Conservation (phyloP, 1,284 basidiomycete species). For the Cutaneotrichosporon sp. region DNA sequence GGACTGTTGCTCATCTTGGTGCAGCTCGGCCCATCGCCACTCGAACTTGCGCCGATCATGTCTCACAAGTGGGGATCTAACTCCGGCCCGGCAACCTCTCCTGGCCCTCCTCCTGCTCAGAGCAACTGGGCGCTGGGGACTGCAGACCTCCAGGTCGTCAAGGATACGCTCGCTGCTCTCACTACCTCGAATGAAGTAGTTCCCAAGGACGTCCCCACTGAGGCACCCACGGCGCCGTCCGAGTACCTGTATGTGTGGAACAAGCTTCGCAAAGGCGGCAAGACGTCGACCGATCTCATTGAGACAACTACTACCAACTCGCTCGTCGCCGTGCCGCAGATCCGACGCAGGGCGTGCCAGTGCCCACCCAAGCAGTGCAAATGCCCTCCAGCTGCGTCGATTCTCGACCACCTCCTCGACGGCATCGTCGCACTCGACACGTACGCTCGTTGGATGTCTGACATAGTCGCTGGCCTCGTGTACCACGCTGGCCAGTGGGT, state of each 20-base stretch:
- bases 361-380: conserved; percentile 5
- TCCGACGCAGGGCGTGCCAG: neutral
- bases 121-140: neutral
- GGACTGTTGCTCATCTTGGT: conserved; percentile 7
- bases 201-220: neutral
- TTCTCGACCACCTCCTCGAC: neutral
- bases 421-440: conserved; percentile 4
- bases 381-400: neutral
- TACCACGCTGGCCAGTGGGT: neutral
- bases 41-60: conserved; percentile 1
- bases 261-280: neutral
- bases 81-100: neutral
- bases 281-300: neutral
- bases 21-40: conserved; percentile 6
- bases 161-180: conserved; percentile 12
- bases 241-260: conserved; percentile 12
- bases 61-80: conserved; percentile 1
- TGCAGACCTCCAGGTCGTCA: conserved; percentile 13
- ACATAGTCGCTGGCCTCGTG: neutral
- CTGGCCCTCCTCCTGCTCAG: neutral
- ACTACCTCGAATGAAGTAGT: neutral
- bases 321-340: neutral
- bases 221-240: neutral
- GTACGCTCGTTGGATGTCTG: conserved; percentile 11
- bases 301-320: neutral